Conservation (phyloP, 2,329 filamentous ascomycete genomes). For the Chalaropsis ovoidea region DNA sequence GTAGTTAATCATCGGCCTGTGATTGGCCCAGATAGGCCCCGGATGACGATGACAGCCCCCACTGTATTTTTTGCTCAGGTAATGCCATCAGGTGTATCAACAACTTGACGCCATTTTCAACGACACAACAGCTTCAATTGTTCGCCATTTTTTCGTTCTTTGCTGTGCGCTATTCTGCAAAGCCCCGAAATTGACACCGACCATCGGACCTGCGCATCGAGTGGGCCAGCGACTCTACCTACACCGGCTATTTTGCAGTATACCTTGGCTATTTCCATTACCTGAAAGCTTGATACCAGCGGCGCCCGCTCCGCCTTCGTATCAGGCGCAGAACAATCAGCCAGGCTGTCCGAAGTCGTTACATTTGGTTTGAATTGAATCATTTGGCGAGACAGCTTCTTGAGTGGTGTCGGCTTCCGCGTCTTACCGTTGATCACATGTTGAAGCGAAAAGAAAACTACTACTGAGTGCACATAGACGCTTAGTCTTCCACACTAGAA, state of each 20-base stretch:
- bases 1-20: slow-evolving; percentile 14
- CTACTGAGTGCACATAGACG: not conserved
- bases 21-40: slow-evolving; percentile 6
- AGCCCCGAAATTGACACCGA: not conserved
- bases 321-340: not conserved
- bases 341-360: too few relatives aligned
- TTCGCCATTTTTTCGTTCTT: not conserved
- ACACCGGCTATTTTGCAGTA: not conserved
- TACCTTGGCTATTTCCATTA: not conserved
- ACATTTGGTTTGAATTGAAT: too few relatives aligned
- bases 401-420: too few relatives aligned
- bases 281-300: not conserved
- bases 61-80: slow-evolving; percentile 15
- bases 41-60: not conserved
- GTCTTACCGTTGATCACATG: not conserved
- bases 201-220: not conserved
- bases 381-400: too few relatives aligned
- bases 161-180: not conserved
- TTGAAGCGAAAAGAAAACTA: not conserved
- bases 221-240: not conserved
- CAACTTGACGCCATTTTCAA: not conserved
- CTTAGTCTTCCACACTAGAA: not conserved
- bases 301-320: not conserved
- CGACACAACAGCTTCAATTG: not conserved
- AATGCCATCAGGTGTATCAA: slow-evolving; percentile 24